Evolutionary conservation across 2,329 filamentous ascomycete genomes (phyloP), one percentile per base, ranked within the genome.

Genomic region (Stachybotrys chlorohalonatus): DNA sequence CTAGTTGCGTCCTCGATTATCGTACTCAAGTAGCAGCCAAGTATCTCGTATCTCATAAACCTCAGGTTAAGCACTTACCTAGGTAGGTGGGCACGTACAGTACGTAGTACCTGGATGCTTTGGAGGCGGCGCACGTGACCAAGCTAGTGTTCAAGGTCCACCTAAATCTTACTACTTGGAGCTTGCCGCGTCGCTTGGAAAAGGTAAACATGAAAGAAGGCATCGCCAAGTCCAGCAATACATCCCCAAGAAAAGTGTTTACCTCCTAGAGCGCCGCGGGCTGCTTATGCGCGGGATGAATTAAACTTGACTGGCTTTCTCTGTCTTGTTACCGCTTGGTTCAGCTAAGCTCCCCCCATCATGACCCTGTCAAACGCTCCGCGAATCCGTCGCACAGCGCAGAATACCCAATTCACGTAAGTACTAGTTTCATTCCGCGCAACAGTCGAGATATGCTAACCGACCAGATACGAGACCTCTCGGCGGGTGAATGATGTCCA

Each of bases 401-500:
- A 78, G 64, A 78, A 77, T 54, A 75, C 71, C 48, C 74, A 78
- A 54, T 72, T 76, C 61, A 76, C 75, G 75, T 78, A 67, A 58
- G 73, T 57, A 16, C 32, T 15, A 3, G 9, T 13, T 42, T 9
- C 36, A 42, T 42, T 13, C 9, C 8, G 36, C 13, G 36, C 13
- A 42, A 42, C 13, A 49, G 9, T 7, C 3, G 3, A 51, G 16
- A 58, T 64, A 9, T 63, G 11, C 24, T 17, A 17, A 0, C 1
- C 2, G 5, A 31, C 17, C n/a, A 86, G 83, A 56, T 85, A 85
- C 60, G 79, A 83, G 55, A 69, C 85, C 36, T 71, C 76, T 47
- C 75, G 79, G 56, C 80, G 83, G 56, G 73, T 84, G 51, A 75
- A 85, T 66, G 74, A 82, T 62, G 75, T 84, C 52, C 80, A 83